Percentiles rank a stretch among this genome's conserved stretches.
Conservation (phyloP, 495 filamentous ascomycete genomes). For the Lophiostoma macrostomum region DNA sequence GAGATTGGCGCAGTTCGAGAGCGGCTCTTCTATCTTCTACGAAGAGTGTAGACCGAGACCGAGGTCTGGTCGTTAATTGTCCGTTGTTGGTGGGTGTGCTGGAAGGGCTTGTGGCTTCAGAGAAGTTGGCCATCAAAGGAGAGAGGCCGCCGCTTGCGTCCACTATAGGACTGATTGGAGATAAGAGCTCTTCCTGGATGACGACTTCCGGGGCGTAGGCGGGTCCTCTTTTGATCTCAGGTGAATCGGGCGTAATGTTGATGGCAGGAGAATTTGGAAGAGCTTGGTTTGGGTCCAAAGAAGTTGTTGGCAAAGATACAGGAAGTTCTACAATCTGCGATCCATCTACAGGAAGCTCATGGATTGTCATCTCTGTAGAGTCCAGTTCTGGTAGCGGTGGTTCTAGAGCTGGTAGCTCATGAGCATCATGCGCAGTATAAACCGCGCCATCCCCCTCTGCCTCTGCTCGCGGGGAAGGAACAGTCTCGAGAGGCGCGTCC, state of each 20-base stretch:
- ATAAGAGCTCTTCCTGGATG: neutral
- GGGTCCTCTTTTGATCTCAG: conserved; percentile 29
- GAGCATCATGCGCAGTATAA: conserved; percentile 22
- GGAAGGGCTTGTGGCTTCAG: neutral
- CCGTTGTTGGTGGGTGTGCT: neutral
- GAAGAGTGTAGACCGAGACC: conserved; percentile 21
- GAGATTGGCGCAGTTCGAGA: conserved; percentile 24
- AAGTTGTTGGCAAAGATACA: neutral
- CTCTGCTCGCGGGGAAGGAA: conserved; percentile 18
- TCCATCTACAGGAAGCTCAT: conserved; percentile 47
- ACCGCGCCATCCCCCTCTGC: conserved; percentile 18
- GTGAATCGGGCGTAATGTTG: conserved; percentile 14
- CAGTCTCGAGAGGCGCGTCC: conserved; percentile 41
- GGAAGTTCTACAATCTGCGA: conserved; percentile 30
- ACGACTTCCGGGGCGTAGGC: conserved; percentile 36
- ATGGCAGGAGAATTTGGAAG: conserved; percentile 12
- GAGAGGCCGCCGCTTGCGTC: conserved; percentile 22
- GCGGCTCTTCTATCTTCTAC: conserved; percentile 24
- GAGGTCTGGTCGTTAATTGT: conserved; percentile 1
- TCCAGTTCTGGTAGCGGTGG: conserved; percentile 44
- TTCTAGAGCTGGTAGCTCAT: conserved; percentile 32
- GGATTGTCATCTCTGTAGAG: conserved; percentile 40
- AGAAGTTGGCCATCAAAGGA: neutral
- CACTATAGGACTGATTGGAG: conserved; percentile 9
- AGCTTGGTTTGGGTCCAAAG: no score